Percentiles rank a stretch among this genome's conserved stretches.
phyloP scores from a whole-genome alignment of 2,329 filamentous ascomycete genomes.

The Aspergillus fumigatiaffinis region DNA sequence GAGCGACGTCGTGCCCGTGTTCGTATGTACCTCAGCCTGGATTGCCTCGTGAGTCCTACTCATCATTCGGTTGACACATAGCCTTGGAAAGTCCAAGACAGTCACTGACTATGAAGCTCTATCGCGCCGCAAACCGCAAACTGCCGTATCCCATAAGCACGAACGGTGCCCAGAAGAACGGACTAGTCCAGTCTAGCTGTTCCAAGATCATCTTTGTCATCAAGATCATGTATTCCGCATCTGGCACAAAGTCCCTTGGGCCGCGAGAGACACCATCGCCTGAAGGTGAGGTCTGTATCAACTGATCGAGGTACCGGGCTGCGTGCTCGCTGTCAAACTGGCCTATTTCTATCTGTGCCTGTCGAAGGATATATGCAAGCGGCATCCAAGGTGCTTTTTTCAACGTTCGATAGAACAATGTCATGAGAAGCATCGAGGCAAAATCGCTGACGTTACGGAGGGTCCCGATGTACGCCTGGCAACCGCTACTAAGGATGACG shows the following conservation, averaged over 20 bases:
- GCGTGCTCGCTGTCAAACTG: constrained; percentile 16
- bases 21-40: too few species aligned
- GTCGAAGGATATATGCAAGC: constrained; percentile 13
- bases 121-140: constrained; percentile 11
- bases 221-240: constrained; percentile 15
- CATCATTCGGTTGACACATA: too few species aligned
- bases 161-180: constrained; percentile 23
- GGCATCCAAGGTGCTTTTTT: constrained; percentile 8
- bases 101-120: too few species aligned
- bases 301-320: constrained; percentile 12
- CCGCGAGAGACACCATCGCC: background rate
- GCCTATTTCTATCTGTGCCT: constrained; percentile 18
- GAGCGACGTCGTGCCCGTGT: too few species aligned
- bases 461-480: constrained; percentile 23
- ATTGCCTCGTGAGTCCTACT: too few species aligned
- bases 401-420: constrained; percentile 19
- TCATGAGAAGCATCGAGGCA: constrained; percentile 24
- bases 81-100: too few species aligned
- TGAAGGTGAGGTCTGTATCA: constrained; percentile 13
- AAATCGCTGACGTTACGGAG: constrained; percentile 24
- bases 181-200: constrained; percentile 22
- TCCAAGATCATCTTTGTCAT: constrained; percentile 18
- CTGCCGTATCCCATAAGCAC: constrained; percentile 20
- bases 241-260: constrained; percentile 18
- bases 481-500: constrained; percentile 22